These are phyloP conservation scores for Solanum chacoense DNA, from an alignment of 305 asterid genomes.

Conservation along the genomic window DNA sequence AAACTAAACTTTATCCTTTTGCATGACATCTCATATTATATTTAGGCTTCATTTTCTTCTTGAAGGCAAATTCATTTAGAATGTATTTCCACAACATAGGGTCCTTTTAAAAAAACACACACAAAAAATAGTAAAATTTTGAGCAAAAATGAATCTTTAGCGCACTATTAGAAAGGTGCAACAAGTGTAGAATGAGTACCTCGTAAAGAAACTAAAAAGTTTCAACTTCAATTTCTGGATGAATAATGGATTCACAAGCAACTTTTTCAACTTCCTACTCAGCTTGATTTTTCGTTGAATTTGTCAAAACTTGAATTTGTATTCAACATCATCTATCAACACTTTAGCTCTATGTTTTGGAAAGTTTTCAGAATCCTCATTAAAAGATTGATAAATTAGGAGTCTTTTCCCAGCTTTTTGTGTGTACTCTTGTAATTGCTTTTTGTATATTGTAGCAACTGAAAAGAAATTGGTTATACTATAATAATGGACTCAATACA, in stretches of 20 bases:
- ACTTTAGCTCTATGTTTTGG: slow-evolving; percentile 10
- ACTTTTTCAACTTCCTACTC: slow-evolving; percentile 14
- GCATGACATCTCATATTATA: background rate
- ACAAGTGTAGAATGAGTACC: slow-evolving; percentile 1
- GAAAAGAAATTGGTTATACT: background rate
- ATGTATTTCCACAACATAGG: slow-evolving; percentile 12
- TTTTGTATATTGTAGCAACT: slow-evolving; percentile 1
- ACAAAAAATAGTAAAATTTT: background rate
- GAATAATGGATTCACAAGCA: slow-evolving; percentile 2
- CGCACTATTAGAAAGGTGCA: background rate
- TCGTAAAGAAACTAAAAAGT: background rate
- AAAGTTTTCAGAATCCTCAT: slow-evolving; percentile 11
- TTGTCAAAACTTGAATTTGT: background rate
- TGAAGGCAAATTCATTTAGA: slow-evolving; percentile 5
- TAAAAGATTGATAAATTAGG: slow-evolving; percentile 7
- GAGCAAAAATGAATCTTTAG: background rate
- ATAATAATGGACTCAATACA: background rate
- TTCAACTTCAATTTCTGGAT: background rate
- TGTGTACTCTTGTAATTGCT: slow-evolving; percentile 8
- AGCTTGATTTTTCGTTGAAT: background rate
- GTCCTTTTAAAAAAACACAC: background rate
- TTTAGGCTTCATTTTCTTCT: slow-evolving; percentile 2
- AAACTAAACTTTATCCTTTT: background rate
- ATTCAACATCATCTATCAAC: background rate
- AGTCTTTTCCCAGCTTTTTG: slow-evolving; percentile 6